phyloP scores from a whole-genome alignment of 2,329 filamentous ascomycete species.

The Ilyonectria robusta region DNA sequence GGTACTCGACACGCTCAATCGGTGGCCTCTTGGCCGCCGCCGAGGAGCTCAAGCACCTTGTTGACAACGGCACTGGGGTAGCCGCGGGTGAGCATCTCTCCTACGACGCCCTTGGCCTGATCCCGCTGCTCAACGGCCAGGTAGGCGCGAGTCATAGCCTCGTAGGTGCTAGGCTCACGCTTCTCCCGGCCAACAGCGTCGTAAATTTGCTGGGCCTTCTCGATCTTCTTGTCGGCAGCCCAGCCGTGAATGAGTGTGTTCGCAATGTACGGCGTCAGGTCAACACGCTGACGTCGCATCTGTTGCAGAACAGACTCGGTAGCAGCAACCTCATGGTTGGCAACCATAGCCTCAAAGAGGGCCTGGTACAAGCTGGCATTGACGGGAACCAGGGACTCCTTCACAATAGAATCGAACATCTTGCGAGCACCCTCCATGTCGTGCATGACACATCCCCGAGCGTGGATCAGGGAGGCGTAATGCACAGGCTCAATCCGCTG shows the following conservation, averaged over 20 bases:
- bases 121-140: conserved; percentile 86
- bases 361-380: conserved; percentile 95
- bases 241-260: conserved; percentile 98
- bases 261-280: conserved; percentile 96
- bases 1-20: conserved; percentile 38
- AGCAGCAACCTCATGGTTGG: conserved; percentile 86
- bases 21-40: conserved; percentile 63
- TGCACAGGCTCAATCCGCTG: conserved; percentile 91
- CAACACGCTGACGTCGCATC: conserved; percentile 82
- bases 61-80: conserved; percentile 93
- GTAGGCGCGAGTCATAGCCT: conserved; percentile 97
- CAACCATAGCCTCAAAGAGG: conserved; percentile 96
- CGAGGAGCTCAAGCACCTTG: conserved; percentile 93
- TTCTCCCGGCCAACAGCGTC: conserved; percentile 81
- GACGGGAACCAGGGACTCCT: conserved; percentile 75
- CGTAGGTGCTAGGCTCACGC: conserved; percentile 97
- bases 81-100: conserved; percentile 90
- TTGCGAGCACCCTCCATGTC: conserved; percentile 87
- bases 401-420: conserved; percentile 86
- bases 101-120: conserved; percentile 82
- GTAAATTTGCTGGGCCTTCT: conserved; percentile 85
- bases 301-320: conserved; percentile 81
- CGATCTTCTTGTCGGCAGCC: conserved; percentile 86
- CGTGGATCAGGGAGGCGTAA: conserved; percentile 95
- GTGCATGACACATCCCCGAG: conserved; percentile 93